Evolutionary conservation across 371 early-diverging fungal genomes (phyloP).

Genomic region (Mycotypha africana): DNA sequence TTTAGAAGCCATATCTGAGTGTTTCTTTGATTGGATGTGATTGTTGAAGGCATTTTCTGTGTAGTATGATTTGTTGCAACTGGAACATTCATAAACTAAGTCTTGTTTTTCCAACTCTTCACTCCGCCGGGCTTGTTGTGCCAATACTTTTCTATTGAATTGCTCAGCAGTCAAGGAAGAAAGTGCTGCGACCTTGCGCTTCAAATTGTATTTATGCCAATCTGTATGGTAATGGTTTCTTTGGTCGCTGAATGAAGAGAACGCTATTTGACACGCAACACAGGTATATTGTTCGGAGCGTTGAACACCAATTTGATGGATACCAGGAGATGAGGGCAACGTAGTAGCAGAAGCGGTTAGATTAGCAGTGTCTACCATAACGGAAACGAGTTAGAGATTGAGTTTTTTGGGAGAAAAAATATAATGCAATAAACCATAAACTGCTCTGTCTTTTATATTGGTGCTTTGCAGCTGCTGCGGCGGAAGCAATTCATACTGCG

Average conservation of each 20-base stretch:
- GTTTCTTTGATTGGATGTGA: slow-evolving; percentile 87
- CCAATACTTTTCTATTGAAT: slow-evolving; percentile 58
- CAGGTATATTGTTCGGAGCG: no score
- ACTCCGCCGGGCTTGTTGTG: slow-evolving; percentile 35
- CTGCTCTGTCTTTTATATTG: no score
- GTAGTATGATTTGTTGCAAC: slow-evolving; percentile 59
- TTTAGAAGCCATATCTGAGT: slow-evolving; percentile 30
- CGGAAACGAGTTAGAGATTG: no score
- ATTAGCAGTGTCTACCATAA: no score
- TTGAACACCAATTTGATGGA: no score
- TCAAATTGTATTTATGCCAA: slow-evolving; percentile 89
- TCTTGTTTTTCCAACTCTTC: slow-evolving; percentile 31
- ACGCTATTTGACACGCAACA: slow-evolving; percentile 78
- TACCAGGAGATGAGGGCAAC: no score
- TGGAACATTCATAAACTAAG: slow-evolving; percentile 28
- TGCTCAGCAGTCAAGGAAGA: slow-evolving; percentile 66
- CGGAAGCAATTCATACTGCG: no score
- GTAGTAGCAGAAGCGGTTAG: no score
- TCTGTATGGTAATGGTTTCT: slow-evolving; percentile 80
- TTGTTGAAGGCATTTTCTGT: slow-evolving; percentile 83
- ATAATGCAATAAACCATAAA: no score
- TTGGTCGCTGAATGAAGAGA: slow-evolving; percentile 73
- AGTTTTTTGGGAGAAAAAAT: no score
- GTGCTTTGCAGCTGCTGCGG: no score
- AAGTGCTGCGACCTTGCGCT: slow-evolving; percentile 74